Evolutionary conservation across 73 alveolate species (phyloP), one percentile per base, ranked within the genome.

Genomic region (Paraurostyla sp.): DNA sequence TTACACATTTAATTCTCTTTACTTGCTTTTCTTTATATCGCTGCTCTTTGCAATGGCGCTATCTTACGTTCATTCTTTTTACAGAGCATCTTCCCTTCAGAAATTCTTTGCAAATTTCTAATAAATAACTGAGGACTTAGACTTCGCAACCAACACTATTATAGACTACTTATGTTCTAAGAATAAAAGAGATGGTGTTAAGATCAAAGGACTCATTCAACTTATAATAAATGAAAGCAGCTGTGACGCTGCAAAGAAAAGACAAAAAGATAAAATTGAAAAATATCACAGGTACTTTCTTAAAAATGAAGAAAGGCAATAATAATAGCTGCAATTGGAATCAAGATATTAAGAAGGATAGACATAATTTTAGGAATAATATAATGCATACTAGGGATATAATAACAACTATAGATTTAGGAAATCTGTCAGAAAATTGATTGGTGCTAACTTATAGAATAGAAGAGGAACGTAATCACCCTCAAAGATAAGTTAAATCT

Each of bases 141-240:
- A 65, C 36, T 65, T 65, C 25, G 35, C 82, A 2, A 40, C 82
- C 13, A 65, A 65, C 41, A 65, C 82, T 1, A 58, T 65, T 4
- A 65, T 65, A 18, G 82, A 65, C 25, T 65, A 65, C 25, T 58
- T 65, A 2, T 38, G 46, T 4, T 65, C 82, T 22, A 65, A 65
- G 25, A 65, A 38, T 22, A 65, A 65, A 38, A 36, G 41, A 40
- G 82, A 65, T 38, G 82, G 54, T 15, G 82, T 65, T 20, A 65
- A 58, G 25, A 65, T 65, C 16, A 65, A 65, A 40, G 82, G 82
- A 18, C 23, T 65, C 13, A 38, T 65, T 18, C 25, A 65, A 36
- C 25, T 65, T 15, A 65, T 65, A 2, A 65, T 65, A 13, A 65
- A 65, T 65, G 82, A 65, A 40, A 65, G 82, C 36, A 58, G 82